Base-by-base conservation (phyloP, 2,329 filamentous ascomycete genomes). In the Drechslera avenae region DNA sequence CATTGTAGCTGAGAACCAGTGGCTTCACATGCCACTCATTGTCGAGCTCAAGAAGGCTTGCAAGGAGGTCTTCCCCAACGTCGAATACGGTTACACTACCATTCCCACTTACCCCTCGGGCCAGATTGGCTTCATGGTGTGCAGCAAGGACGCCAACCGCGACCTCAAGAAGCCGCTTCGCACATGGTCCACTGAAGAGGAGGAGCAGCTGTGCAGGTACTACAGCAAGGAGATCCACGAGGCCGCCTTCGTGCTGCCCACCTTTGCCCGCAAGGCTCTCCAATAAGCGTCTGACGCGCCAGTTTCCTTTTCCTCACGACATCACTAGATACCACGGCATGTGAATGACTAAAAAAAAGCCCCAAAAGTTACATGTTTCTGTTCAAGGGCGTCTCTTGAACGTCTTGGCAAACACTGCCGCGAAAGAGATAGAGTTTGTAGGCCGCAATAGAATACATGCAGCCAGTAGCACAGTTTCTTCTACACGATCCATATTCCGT, bases 61-160 rank as follows among this genome's bases (percentile, higher is more conserved):
- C 88, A 88, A 88, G 77, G 88, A 94, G 77, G 90, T 99, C 77
- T 99, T 99, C 87, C 92, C 94, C 61, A 90, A 90, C 58, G 94
- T 89, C 76, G 94, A 99, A 81, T 99, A 97, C 81, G 94, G 90
- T 68, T 99, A 97, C 85, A 97, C 93, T 72, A 97, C 93, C 69
- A 99, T 99, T 77, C 94, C 94, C 53, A 99, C 94, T 73, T 99
- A 99, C 83, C 94, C 94, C 63, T 96, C 91, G 50, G 94, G 94
- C 74, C 94, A 99, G 82, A 99, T 99, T 72, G 94, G 94, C 74
- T 99, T 99, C 87, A 97, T 99, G 92, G 90, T 99, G 73, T 97
- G 94, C 87, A 90, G 84, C 87, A 97, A 99, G 86, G 93, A 97
- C 74, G 81, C 86, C 74, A 86, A 78, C 73, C 85, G 87, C 75